These are phyloP conservation scores for Saccharomyces hybrid DNA, from an alignment of 1,139 yeast genomes.

Conservation along the genomic window DNA sequence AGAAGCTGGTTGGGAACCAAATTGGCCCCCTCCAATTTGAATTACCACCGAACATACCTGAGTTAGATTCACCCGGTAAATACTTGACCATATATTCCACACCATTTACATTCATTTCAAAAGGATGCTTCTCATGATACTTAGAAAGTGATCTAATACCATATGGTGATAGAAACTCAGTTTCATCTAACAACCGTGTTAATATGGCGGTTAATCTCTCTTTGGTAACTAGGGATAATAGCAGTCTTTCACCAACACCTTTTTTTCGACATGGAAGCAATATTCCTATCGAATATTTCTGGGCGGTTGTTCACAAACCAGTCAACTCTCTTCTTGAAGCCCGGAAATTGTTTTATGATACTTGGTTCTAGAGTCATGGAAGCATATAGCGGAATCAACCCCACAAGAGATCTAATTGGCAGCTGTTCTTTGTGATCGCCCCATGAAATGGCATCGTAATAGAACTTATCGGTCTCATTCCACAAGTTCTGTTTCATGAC, in stretches of 20 bases:
- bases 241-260: slow-evolving; percentile 80
- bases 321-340: slow-evolving; percentile 74
- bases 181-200: slow-evolving; percentile 78
- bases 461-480: slow-evolving; percentile 86
- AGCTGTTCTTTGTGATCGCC: slow-evolving; percentile 65
- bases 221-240: slow-evolving; percentile 73
- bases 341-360: slow-evolving; percentile 68
- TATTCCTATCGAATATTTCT: slow-evolving; percentile 73
- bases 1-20: slow-evolving; percentile 92
- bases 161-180: slow-evolving; percentile 76
- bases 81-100: slow-evolving; percentile 66
- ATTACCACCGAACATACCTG: slow-evolving; percentile 95
- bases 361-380: slow-evolving; percentile 86
- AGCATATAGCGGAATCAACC: slow-evolving; percentile 88
- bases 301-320: slow-evolving; percentile 79
- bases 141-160: slow-evolving; percentile 89
- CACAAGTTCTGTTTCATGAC: slow-evolving; percentile 64
- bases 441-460: slow-evolving; percentile 87
- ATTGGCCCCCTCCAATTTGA: slow-evolving; percentile 99
- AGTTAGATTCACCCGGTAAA: slow-evolving; percentile 88
- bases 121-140: slow-evolving; percentile 80
- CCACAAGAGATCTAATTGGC: slow-evolving; percentile 87
- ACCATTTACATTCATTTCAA: slow-evolving; percentile 79
- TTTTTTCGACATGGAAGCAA: slow-evolving; percentile 80
- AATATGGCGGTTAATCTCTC: slow-evolving; percentile 74